Evolutionary conservation across 2,329 filamentous ascomycete species (phyloP), one percentile per base, ranked within the genome.

Genomic region (Sclerotinia borealis): DNA sequence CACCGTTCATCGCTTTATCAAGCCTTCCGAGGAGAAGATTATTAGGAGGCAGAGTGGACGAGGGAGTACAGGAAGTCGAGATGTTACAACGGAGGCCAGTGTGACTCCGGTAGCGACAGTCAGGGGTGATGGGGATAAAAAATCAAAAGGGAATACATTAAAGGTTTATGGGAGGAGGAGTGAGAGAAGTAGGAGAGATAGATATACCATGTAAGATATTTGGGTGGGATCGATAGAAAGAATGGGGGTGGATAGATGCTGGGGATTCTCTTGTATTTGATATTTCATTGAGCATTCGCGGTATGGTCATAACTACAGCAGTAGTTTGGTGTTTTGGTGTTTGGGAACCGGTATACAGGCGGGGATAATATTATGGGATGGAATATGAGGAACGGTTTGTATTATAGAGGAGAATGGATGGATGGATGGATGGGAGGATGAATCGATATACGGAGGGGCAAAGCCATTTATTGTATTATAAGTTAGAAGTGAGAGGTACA

Each of bases 1-100:
- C n/a, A 87, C 83, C 0, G 83, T 98, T 4, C 90, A 97, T 75
- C 88, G 93, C 0, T 97, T 96, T 71, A 77, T 97, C 7, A 83
- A 86, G 29, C 80, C 85, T 0, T 83, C 87, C 2, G 87, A 92
- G 62, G 91, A 93, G 74, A 67, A 65, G 29, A 59, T 45, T 8
- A 65, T 68, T 27, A 65, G 71, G 13, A 72, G 69, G 66, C 56
- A 66, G 27, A 48, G 17, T 34, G 68, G 66, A 50, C 49, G 67
- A 6, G 66, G 66, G 50, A 55, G 43, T 13, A 69, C 66, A 9
- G 70, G 62, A 5, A 72, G 71, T 62, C 64, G 68, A 7, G 68
- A 43, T 5, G 60, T 55, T 4, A 69, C 70, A 15, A 63, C 67
- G 59, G 69, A 71, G 25, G 61, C 65, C 13, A 71, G 68, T 45